phyloP scores from a whole-genome alignment of 2,329 filamentous ascomycete genomes.

The Clonostachys sp. region DNA sequence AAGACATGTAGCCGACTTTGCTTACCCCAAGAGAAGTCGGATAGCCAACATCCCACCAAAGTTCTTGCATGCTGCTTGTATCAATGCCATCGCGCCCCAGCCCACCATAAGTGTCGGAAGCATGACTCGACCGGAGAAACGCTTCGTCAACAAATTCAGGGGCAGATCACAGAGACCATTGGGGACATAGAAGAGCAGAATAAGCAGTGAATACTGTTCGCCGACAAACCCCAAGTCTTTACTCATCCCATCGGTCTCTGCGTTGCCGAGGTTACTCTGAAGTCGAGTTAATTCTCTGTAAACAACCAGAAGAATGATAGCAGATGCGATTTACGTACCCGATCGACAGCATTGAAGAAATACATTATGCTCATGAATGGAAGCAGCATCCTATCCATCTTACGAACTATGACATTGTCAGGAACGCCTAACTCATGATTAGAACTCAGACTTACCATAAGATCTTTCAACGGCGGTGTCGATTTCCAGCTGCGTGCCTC shows the following conservation, averaged over 20 bases:
- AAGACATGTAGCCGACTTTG: neutral
- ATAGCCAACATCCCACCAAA: constrained; percentile 24
- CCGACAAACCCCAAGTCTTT: constrained; percentile 1
- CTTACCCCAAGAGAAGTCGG: constrained; percentile 21
- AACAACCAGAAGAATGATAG: no score
- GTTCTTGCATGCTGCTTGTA: constrained; percentile 8
- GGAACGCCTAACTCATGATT: no score
- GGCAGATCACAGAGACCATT: constrained; percentile 29
- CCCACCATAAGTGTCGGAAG: constrained; percentile 22
- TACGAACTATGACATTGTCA: constrained; percentile 1
- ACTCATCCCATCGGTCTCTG: constrained; percentile 1
- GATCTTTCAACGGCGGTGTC: no score
- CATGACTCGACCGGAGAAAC: constrained; percentile 27
- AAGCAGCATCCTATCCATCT: constrained; percentile 43
- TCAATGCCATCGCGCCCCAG: constrained; percentile 26
- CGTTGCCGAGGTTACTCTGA: constrained; percentile 2
- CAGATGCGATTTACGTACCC: neutral
- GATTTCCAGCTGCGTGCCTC: no score
- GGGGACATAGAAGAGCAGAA: constrained; percentile 11
- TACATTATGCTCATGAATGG: constrained; percentile 57
- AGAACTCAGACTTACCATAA: neutral
- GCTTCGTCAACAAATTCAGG: constrained; percentile 32
- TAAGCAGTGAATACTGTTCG: neutral
- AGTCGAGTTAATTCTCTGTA: no score
- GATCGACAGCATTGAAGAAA: constrained; percentile 17